Percentiles rank a stretch among this genome's conserved stretches.
Evolutionary conservation across 106 monocot genomes (phyloP).

Genomic region (Xerophyta viscosa): DNA sequence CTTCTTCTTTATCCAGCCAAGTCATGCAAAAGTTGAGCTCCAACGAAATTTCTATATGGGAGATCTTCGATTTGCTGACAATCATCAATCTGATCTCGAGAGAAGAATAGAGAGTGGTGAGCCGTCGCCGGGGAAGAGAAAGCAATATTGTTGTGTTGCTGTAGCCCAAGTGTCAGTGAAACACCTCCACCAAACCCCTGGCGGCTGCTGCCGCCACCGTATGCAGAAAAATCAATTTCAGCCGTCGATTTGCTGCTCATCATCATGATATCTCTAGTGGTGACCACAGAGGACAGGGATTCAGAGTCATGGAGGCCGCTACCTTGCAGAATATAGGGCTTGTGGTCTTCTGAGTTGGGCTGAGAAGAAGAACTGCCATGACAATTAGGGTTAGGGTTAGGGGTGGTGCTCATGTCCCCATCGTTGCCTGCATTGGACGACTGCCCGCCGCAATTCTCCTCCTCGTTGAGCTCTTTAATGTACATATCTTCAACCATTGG

Average conservation of each 20-base stretch:
- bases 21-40: constrained; percentile 43
- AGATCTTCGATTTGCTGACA: constrained; percentile 18
- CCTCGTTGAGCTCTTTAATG: constrained; percentile 69
- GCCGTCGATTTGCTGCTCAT: no score
- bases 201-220: constrained; percentile 14
- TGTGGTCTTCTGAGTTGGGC: no score
- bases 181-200: constrained; percentile 31
- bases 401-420: no score
- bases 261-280: no score
- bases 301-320: no score
- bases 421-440: no score
- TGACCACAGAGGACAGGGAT: no score
- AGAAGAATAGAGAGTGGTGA: constrained; percentile 9
- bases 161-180: constrained; percentile 64
- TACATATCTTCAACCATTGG: constrained; percentile 99
- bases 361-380: no score
- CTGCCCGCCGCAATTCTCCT: constrained; percentile 14
- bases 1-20: constrained; percentile 17
- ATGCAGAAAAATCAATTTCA: no score
- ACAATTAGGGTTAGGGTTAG: no score
- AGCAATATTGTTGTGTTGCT: constrained; percentile 40
- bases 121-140: constrained; percentile 11
- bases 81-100: constrained; percentile 19
- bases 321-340: no score
- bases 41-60: constrained; percentile 35